Evolutionary conservation across 352 stramenopile species (phyloP).

Genomic region (Bremia lactucae): DNA sequence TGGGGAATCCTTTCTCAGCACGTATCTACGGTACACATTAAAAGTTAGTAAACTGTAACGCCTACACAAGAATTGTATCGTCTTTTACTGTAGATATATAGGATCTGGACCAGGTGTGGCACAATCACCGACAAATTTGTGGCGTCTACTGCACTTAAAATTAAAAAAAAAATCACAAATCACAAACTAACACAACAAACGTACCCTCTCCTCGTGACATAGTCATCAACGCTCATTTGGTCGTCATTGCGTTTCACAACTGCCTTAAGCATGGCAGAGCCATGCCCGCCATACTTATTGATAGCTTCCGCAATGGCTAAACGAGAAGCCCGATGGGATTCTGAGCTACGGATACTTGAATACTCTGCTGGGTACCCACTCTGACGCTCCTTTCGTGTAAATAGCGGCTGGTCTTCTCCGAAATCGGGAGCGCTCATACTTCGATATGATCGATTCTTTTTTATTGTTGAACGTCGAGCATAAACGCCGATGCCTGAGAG

Average conservation of each 20-base stretch:
- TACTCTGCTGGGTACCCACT: conserved; percentile 19
- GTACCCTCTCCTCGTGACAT: conserved; percentile 36
- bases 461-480: conserved; percentile 15
- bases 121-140: conserved; percentile 63
- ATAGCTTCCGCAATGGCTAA: conserved; percentile 20
- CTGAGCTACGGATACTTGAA: conserved; percentile 23
- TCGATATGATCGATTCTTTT: conserved; percentile 29
- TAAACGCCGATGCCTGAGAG: conserved; percentile 23
- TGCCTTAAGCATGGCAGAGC: conserved; percentile 16
- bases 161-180: no score
- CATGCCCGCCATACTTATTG: conserved; percentile 22
- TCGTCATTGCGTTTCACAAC: conserved; percentile 47
- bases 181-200: no score
- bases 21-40: no score
- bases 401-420: conserved; percentile 24
- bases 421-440: conserved; percentile 77
- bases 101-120: conserved; percentile 24
- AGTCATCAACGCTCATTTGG: conserved; percentile 49
- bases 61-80: neutral
- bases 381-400: conserved; percentile 24
- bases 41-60: no score
- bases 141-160: conserved; percentile 20
- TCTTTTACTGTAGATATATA: conserved; percentile 70
- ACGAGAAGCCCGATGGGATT: conserved; percentile 19
- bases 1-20: conserved; percentile 46